A percentile compares a stretch with the other conserved stretches of the same genome.
These are phyloP conservation scores for Metarhizium humberi DNA, from an alignment of 2,329 filamentous ascomycete genomes.

Conservation along the genomic window DNA sequence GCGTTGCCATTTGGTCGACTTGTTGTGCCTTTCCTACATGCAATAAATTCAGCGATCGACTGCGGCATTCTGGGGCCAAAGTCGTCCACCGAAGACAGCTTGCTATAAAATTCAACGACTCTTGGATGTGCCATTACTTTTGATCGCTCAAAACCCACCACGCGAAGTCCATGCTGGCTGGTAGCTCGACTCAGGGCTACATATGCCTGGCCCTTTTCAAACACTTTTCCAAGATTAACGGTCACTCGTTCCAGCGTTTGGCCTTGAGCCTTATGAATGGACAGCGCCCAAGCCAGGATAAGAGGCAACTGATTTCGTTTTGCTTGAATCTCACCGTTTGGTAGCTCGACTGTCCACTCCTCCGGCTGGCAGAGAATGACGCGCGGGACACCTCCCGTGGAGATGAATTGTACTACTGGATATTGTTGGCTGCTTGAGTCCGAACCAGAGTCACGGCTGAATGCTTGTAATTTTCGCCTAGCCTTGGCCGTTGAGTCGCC, in stretches of 20 bases:
- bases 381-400: slow-evolving; percentile 58
- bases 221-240: slow-evolving; percentile 83
- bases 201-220: slow-evolving; percentile 96
- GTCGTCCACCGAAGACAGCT: slow-evolving; percentile 59
- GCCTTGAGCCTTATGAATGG: slow-evolving; percentile 96
- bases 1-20: background rate
- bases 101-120: slow-evolving; percentile 77
- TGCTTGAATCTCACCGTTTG: slow-evolving; percentile 87
- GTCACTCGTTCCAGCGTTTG: slow-evolving; percentile 91
- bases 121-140: slow-evolving; percentile 93
- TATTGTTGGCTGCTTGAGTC: slow-evolving; percentile 50
- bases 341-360: slow-evolving; percentile 94
- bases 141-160: slow-evolving; percentile 75
- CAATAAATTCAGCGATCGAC: slow-evolving; percentile 31
- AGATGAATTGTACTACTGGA: slow-evolving; percentile 76
- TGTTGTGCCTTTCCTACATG: slow-evolving; percentile 21
- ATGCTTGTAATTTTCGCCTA: slow-evolving; percentile 48
- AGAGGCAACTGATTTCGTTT: slow-evolving; percentile 75
- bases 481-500: slow-evolving; percentile 35
- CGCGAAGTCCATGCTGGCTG: slow-evolving; percentile 76
- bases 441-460: slow-evolving; percentile 31
- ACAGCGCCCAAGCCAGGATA: slow-evolving; percentile 92
- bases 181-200: slow-evolving; percentile 92
- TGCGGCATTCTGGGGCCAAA: slow-evolving; percentile 21
- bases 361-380: slow-evolving; percentile 73